These are phyloP conservation scores for Neohortaea acidophila DNA, from an alignment of 495 filamentous ascomycete species.

Conservation along the genomic window DNA sequence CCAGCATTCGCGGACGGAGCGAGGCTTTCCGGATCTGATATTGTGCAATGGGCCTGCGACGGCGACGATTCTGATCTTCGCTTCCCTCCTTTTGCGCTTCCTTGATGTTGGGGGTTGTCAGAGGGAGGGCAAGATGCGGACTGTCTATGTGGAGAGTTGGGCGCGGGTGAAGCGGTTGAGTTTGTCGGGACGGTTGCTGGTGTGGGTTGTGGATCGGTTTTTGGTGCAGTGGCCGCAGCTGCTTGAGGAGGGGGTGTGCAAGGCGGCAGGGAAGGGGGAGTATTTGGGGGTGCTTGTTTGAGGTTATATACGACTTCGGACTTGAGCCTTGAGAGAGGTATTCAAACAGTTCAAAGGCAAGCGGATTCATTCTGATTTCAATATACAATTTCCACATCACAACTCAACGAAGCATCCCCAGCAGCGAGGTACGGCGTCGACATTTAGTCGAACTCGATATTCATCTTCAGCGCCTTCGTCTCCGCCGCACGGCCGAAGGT, in stretches of 20 bases:
- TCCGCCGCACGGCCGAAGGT: conserved; percentile 24
- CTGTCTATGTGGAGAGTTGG: conserved; percentile 83
- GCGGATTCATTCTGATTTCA: no score
- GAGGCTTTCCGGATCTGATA: conserved; percentile 50
- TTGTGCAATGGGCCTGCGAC: conserved; percentile 83
- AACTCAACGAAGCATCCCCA: no score
- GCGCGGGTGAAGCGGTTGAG: conserved; percentile 67
- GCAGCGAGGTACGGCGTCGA: no score
- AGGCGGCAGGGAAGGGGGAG: conserved; percentile 23
- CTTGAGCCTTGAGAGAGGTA: not conserved
- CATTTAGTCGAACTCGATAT: conserved; percentile 21
- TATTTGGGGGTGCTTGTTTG: conserved; percentile 25
- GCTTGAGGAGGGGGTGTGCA: conserved; percentile 28
- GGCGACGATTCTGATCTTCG: conserved; percentile 60
- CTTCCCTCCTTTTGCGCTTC: conserved; percentile 51
- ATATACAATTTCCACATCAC: no score
- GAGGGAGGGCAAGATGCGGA: conserved; percentile 40
- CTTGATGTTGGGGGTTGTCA: conserved; percentile 30
- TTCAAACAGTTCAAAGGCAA: not conserved
- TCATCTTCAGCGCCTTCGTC: conserved; percentile 26
- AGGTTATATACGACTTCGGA: conserved; percentile 3
- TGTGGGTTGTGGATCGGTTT: conserved; percentile 50
- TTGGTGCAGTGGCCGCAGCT: conserved; percentile 59
- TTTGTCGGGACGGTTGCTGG: conserved; percentile 59
- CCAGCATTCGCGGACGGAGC: conserved; percentile 12